These are phyloP conservation scores for Mollisiaceae sp. DNA, from an alignment of 2,329 filamentous ascomycete species.

Conservation along the genomic window DNA sequence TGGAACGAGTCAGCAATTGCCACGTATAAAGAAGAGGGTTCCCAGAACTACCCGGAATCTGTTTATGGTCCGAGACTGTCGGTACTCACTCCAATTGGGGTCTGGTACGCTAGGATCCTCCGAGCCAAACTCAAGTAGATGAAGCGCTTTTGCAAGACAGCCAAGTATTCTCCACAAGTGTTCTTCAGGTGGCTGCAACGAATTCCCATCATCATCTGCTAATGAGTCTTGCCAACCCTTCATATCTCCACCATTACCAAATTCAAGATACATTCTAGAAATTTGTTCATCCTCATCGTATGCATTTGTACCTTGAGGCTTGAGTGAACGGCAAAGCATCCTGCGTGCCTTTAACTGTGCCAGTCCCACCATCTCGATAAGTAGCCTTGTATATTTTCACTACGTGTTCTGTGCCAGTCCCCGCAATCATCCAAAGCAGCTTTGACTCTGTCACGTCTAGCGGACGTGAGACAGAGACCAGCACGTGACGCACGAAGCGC, in stretches of 20 bases:
- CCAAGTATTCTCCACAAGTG: constrained; percentile 8
- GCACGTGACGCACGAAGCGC: no score
- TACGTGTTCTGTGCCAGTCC: background rate
- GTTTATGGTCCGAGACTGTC: no score
- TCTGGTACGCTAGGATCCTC: background rate
- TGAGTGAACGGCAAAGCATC: background rate
- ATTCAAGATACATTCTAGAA: constrained; percentile 13
- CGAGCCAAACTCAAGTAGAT: background rate
- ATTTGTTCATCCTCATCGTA: background rate
- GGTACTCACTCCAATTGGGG: background rate
- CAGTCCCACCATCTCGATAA: constrained; percentile 1
- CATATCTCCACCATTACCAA: background rate
- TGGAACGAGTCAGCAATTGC: background rate
- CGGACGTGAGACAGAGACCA: no score
- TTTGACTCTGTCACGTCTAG: no score
- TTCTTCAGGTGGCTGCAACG: background rate
- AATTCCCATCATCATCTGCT: no score
- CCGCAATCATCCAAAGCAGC: background rate
- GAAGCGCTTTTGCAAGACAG: background rate
- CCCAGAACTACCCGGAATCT: no score
- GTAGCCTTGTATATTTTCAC: constrained; percentile 7
- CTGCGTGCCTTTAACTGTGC: background rate
- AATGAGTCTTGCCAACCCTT: background rate
- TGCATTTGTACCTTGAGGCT: background rate
- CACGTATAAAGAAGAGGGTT: background rate